Evolutionary conservation across 768 basidiomycete species (phyloP).

Genomic region (Mycena belliarum): DNA sequence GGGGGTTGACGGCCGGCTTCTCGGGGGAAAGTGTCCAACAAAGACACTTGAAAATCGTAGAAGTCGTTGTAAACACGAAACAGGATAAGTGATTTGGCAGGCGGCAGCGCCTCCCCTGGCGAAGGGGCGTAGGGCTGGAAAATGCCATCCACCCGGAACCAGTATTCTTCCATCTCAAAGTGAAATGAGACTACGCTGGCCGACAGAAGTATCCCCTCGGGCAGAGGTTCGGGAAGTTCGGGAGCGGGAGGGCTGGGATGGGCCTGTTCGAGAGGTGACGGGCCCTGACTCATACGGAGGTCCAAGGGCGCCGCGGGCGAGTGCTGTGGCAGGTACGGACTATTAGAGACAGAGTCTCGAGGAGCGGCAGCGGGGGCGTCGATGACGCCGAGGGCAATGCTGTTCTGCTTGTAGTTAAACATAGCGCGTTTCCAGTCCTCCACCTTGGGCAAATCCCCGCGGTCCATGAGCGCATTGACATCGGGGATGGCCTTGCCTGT

Average conservation of each 20-base stretch:
- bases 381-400: constrained; percentile 91
- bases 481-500: constrained; percentile 81
- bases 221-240: constrained; percentile 52
- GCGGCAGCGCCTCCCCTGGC: constrained; percentile 54
- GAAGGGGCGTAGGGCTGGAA: constrained; percentile 81
- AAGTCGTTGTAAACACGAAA: constrained; percentile 98
- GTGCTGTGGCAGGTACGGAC: constrained; percentile 36
- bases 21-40: constrained; percentile 83
- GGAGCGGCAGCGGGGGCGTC: constrained; percentile 53
- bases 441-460: constrained; percentile 89
- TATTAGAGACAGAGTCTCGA: constrained; percentile 44
- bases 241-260: constrained; percentile 35
- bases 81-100: constrained; percentile 77
- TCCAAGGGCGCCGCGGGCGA: constrained; percentile 23
- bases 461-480: constrained; percentile 76
- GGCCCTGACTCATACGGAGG: constrained; percentile 27
- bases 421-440: constrained; percentile 99
- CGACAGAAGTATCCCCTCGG: constrained; percentile 81
- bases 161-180: constrained; percentile 92
- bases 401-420: constrained; percentile 93
- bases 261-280: constrained; percentile 27
- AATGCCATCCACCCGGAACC: constrained; percentile 92
- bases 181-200: constrained; percentile 97
- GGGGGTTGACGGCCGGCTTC: constrained; percentile 83
- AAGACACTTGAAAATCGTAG: constrained; percentile 92